Conservation (phyloP, 2,329 filamentous ascomycete genomes). For the Epichloe sylvatica region DNA sequence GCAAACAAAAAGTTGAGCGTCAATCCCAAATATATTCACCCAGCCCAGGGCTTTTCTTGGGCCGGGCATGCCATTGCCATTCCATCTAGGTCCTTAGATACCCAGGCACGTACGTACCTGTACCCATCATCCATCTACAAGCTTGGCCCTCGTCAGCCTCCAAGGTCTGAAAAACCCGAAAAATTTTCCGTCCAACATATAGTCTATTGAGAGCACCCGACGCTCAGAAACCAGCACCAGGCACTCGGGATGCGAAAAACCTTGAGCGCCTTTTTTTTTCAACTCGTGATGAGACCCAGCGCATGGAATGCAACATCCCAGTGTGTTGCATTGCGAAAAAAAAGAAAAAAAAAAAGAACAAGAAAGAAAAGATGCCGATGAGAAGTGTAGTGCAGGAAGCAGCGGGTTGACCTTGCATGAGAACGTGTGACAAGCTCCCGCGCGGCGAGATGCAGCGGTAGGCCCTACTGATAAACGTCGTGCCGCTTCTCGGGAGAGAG, state of each 20-base stretch:
- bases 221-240: neutral
- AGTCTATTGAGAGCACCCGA: neutral
- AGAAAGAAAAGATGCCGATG: neutral
- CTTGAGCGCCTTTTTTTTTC: neutral
- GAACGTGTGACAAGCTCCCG: neutral
- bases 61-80: neutral
- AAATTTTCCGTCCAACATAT: no score
- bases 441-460: no score
- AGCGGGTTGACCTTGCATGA: neutral
- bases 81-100: neutral
- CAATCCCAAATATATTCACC: neutral
- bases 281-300: neutral
- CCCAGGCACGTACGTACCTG: no score
- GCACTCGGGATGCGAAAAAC: neutral
- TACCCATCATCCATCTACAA: neutral
- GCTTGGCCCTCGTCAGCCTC: neutral
- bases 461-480: no score
- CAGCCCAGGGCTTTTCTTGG: neutral
- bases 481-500: no score
- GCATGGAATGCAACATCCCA: neutral
- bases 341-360: no score
- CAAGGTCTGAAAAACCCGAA: neutral
- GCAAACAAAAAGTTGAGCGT: neutral
- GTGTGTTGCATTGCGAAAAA: neutral
- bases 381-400: neutral